Base-by-base conservation (phyloP, 2,329 filamentous ascomycete genomes). In the Coniochaeta sp. region DNA sequence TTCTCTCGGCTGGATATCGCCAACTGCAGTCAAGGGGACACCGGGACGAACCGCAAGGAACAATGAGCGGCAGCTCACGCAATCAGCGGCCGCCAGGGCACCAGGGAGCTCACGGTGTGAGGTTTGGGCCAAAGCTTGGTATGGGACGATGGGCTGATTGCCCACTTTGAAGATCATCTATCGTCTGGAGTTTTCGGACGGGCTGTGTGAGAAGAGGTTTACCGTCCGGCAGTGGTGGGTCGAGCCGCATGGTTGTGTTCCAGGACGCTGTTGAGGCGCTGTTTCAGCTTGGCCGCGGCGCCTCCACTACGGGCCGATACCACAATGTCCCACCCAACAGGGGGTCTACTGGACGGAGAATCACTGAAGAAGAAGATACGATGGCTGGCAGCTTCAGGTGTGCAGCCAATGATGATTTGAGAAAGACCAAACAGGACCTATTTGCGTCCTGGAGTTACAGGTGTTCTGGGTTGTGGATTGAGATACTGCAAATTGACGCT, bases 211-310 rank as follows among this genome's bases (percentile, higher is more conserved):
- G 18, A 42, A 12, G 24, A 6, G 26, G 38, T 18, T 26, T 13
- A 6, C 22, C 45, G 18, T 47, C 26, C 22, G 42, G 18, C n/a
- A 46, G 45, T 30, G 26, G 45, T 47, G 45, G 45, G 16, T 47
- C 26, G 8, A 13, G n/a, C 45, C 28, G 14, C 45, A 47, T 31
- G 38, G 38, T 42, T n/a, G n/a, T 38, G 38, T 42, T 42, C 16
- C 47, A 49, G 20, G 30, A 26, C 20, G 28, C 47, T 49, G 47
- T 59, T 58, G 60, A 58, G 59, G 58, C 58, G 60, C 55, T 59
- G 69, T 71, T 71, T 72, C 69, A 71, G 55, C 57, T 58, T 51
- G 32, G 7, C 38, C 48, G 12, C 47, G n/a, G 31, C 18, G 20
- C 48, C 32, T 24, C 48, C 48, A 40, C 22, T 38, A 50, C 31